Base-by-base conservation (phyloP, 1,139 yeast species). In the Fermentozyma sake region DNA sequence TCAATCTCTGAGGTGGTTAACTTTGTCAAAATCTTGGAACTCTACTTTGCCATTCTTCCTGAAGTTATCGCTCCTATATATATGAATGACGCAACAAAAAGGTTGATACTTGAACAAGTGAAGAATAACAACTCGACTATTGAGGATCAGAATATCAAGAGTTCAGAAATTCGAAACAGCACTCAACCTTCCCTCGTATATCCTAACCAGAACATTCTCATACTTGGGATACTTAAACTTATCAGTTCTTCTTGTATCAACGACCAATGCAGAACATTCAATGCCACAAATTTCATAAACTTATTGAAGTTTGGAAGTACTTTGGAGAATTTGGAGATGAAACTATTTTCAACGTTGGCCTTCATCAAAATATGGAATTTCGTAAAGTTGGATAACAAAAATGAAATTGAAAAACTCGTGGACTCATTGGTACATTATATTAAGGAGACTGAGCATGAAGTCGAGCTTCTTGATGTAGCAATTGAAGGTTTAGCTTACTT, bases 401-500 rank as follows among this genome's bases (percentile, higher is more conserved):
- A 13, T n/a, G 24, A 19, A 4, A 13, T 22, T 7, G 26, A 30
- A 3, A 31, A 28, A 5, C 31, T 39, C 16, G 16, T 31, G n/a
- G 22, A 30, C 8, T 29, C 23, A 8, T 25, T 35, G 16, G 14
- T 35, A 19, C 24, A 20, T 3, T 28, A 16, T 14, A 7, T 38
- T 5, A 34, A 33, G 14, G n/a, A 14, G 4, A 17, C 26, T 13
- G 23, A 14, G 20, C 26, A 27, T 13, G 34, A 33, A 8, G 29
- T 39, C 1, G 35, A 29, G 6, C 26, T 29, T 14, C 20, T 44
- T 6, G 62, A 51, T 19, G 44, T 46, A 24, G 35, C 55, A 9
- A 42, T 69, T 14, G 79, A 72, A 46, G 70, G 72, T 1, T 41
- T 72, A 25, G 72, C 76, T 10, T 70, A 68, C 32, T 41, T 72